These are phyloP conservation scores for Gentiana dahurica DNA, from an alignment of 257 asterid species.

Conservation along the genomic window DNA sequence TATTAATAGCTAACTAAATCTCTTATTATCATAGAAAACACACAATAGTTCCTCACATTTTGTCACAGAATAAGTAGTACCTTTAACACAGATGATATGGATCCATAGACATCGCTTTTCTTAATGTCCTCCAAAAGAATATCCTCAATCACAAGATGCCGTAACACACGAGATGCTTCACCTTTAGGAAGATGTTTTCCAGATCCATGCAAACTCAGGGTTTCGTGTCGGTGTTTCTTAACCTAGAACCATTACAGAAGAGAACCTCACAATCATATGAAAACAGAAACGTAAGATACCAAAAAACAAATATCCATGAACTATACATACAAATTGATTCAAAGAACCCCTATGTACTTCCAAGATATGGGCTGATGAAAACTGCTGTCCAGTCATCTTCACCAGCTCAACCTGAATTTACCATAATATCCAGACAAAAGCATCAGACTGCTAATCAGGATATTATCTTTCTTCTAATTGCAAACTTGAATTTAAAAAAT, in stretches of 20 bases:
- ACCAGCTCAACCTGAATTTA: slow-evolving; percentile 71
- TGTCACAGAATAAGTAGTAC: slow-evolving; percentile 20
- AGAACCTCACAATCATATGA: slow-evolving; percentile 2
- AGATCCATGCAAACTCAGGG: slow-evolving; percentile 80
- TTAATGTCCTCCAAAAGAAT: slow-evolving; percentile 78
- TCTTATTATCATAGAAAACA: slow-evolving; percentile 5
- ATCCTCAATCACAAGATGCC: slow-evolving; percentile 83
- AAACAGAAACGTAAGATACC: neutral
- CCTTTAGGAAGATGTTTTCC: slow-evolving; percentile 85
- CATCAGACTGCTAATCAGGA: neutral
- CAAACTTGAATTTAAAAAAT: neutral
- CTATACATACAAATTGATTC: slow-evolving; percentile 79
- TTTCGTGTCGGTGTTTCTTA: slow-evolving; percentile 82
- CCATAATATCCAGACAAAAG: neutral
- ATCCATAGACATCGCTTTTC: slow-evolving; percentile 77
- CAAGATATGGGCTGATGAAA: slow-evolving; percentile 80
- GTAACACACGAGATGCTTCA: slow-evolving; percentile 89
- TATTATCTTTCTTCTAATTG: neutral
- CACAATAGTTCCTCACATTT: slow-evolving; percentile 1
- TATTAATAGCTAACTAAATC: neutral
- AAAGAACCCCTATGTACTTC: slow-evolving; percentile 95
- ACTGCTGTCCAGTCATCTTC: slow-evolving; percentile 63
- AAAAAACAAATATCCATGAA: slow-evolving; percentile 1
- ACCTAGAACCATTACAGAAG: slow-evolving; percentile 36
- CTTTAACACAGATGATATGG: slow-evolving; percentile 78